Conservation (phyloP, 2,329 filamentous ascomycete species). For the Colletotrichum chrysophilum region DNA sequence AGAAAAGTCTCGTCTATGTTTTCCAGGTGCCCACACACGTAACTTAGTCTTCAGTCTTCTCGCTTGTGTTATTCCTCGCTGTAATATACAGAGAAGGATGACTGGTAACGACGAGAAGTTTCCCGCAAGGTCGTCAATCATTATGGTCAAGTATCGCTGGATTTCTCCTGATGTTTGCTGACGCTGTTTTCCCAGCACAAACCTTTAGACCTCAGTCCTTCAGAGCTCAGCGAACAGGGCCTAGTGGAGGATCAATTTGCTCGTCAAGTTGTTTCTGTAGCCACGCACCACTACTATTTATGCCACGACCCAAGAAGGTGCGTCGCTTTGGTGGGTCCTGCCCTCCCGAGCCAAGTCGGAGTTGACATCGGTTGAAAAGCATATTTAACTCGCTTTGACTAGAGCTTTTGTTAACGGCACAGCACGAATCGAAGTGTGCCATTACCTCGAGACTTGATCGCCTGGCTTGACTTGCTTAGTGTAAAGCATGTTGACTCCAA, state of each 20-base stretch:
- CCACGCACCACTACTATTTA: neutral
- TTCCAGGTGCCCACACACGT: neutral
- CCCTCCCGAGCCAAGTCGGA: too few species aligned
- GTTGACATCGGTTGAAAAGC: too few species aligned
- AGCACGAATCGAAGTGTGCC: too few species aligned
- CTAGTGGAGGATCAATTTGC: neutral
- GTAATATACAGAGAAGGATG: neutral
- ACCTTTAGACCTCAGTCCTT: neutral
- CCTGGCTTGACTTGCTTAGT: too few species aligned
- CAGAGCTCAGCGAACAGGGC: neutral
- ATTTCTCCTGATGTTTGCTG: neutral
- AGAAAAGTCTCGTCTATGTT: rapidly evolving
- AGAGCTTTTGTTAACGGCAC: too few species aligned
- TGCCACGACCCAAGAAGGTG: rapidly evolving
- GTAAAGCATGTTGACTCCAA: too few species aligned
- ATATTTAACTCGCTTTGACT: too few species aligned
- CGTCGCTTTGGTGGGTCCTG: rapidly evolving
- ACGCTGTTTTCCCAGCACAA: neutral
- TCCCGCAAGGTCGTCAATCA: neutral
- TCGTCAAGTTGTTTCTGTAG: neutral
- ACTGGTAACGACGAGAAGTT: neutral
- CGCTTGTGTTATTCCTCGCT: neutral
- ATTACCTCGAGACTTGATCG: too few species aligned
- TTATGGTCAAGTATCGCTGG: neutral
- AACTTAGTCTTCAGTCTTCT: neutral